Evolutionary conservation across 352 stramenopile species (phyloP).

Genomic region (Elongisporangium prolatum): DNA sequence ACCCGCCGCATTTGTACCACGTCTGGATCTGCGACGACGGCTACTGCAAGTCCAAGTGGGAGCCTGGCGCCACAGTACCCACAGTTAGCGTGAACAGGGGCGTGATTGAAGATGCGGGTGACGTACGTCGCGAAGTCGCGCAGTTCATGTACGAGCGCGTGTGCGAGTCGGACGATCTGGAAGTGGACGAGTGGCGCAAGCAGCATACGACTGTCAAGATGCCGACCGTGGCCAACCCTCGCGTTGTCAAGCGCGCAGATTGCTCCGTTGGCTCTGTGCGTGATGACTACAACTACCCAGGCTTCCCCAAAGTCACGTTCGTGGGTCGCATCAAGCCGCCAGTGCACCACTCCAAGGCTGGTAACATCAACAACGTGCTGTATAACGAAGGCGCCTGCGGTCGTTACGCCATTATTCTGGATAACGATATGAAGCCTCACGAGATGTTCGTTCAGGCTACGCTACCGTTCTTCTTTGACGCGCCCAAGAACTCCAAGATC

Average conservation of each 20-base stretch:
- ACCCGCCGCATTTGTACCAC: slow-evolving; percentile 63
- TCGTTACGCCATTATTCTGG: slow-evolving; percentile 70
- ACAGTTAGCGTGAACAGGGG: slow-evolving; percentile 60
- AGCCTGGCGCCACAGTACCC: slow-evolving; percentile 32
- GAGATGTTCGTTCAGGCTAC: slow-evolving; percentile 72
- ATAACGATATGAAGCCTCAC: slow-evolving; percentile 83
- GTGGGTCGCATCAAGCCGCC: slow-evolving; percentile 61
- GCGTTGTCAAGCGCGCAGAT: slow-evolving; percentile 39
- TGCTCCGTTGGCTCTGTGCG: slow-evolving; percentile 63
- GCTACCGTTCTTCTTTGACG: slow-evolving; percentile 69
- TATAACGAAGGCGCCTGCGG: slow-evolving; percentile 74
- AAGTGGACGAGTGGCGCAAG: slow-evolving; percentile 70
- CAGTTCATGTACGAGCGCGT: slow-evolving; percentile 78
- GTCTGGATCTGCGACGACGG: slow-evolving; percentile 78
- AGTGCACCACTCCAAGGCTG: slow-evolving; percentile 72
- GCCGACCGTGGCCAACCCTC: slow-evolving; percentile 40
- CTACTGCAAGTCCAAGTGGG: slow-evolving; percentile 70
- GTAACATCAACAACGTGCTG: slow-evolving; percentile 82
- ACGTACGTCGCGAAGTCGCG: slow-evolving; percentile 63
- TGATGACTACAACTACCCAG: slow-evolving; percentile 67
- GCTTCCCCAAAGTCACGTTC: slow-evolving; percentile 58
- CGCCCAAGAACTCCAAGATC: slow-evolving; percentile 61
- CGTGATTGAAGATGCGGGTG: slow-evolving; percentile 67
- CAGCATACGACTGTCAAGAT: slow-evolving; percentile 70
- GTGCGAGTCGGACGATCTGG: slow-evolving; percentile 59